Conservation (phyloP, 2,329 filamentous ascomycete genomes). For the Fusarium hainanense region DNA sequence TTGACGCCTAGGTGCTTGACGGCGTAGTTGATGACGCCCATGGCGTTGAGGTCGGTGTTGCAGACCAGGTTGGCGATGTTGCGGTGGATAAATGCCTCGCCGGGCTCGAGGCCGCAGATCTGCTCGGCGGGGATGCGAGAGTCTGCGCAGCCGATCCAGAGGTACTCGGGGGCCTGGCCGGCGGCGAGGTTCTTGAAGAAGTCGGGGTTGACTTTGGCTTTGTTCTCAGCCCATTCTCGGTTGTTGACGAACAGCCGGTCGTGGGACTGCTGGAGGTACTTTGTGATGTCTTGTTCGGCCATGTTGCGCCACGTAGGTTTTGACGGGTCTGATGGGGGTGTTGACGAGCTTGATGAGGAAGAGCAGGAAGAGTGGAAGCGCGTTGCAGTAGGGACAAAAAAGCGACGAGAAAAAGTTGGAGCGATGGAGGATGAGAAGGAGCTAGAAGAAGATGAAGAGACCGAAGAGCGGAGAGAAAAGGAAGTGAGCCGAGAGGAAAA, state of each 20-base stretch:
- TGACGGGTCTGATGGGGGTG: background rate
- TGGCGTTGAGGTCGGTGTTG: constrained; percentile 81
- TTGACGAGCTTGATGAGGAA: constrained; percentile 8
- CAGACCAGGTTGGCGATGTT: constrained; percentile 93
- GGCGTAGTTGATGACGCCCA: constrained; percentile 87
- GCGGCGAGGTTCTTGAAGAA: constrained; percentile 73
- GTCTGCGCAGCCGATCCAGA: constrained; percentile 94
- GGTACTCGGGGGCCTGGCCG: constrained; percentile 76
- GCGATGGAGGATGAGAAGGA: constrained; percentile 7
- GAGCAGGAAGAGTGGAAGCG: constrained; percentile 16
- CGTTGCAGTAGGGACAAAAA: background rate
- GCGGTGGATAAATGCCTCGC: constrained; percentile 92
- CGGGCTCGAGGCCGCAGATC: constrained; percentile 84
- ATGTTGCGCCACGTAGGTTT: constrained; percentile 44
- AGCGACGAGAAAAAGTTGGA: background rate
- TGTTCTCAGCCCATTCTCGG: constrained; percentile 71
- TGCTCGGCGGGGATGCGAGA: constrained; percentile 92
- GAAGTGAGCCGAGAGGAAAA: constrained; percentile 39
- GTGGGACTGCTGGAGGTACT: constrained; percentile 72
- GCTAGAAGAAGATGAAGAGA: constrained; percentile 13
- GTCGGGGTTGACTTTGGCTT: constrained; percentile 67
- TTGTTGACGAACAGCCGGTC: constrained; percentile 77
- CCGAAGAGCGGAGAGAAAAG: constrained; percentile 26
- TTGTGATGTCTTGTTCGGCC: constrained; percentile 57
- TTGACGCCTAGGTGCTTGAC: constrained; percentile 83